These are phyloP conservation scores for Tulasnella sp. DNA, from an alignment of 768 basidiomycete genomes.

Conservation along the genomic window DNA sequence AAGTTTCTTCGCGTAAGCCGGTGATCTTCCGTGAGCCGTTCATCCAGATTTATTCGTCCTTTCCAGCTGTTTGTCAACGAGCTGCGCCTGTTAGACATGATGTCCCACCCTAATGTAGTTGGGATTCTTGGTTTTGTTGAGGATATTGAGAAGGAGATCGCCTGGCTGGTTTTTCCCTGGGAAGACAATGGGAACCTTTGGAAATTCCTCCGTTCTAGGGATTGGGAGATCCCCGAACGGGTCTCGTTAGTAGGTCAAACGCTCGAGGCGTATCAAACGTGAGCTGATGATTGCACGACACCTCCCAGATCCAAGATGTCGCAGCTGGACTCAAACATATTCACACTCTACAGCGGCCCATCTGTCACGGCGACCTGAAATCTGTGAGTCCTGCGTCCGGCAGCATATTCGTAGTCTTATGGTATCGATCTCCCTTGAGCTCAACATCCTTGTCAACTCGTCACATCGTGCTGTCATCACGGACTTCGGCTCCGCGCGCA, in stretches of 20 bases:
- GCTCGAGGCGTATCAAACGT: not conserved
- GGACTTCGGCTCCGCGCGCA: too few species aligned
- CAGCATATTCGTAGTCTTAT: not conserved
- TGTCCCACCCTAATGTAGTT: not conserved
- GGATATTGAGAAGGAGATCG: not conserved
- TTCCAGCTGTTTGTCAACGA: not conserved
- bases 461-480: not conserved
- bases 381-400: not conserved
- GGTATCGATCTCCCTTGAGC: too few species aligned
- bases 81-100: not conserved
- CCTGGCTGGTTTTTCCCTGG: not conserved
- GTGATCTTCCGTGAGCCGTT: not conserved
- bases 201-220: not conserved
- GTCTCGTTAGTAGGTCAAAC: not conserved
- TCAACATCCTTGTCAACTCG: not conserved
- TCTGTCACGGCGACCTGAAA: not conserved
- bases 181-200: not conserved
- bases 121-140: not conserved
- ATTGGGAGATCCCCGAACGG: not conserved
- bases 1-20: not conserved
- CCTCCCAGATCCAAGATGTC: not conserved
- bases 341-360: not conserved
- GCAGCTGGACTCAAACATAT: not conserved
- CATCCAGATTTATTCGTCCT: not conserved
- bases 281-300: not conserved